Conservation (phyloP, 768 basidiomycete species). For the Candolleomyces eurysporus region DNA sequence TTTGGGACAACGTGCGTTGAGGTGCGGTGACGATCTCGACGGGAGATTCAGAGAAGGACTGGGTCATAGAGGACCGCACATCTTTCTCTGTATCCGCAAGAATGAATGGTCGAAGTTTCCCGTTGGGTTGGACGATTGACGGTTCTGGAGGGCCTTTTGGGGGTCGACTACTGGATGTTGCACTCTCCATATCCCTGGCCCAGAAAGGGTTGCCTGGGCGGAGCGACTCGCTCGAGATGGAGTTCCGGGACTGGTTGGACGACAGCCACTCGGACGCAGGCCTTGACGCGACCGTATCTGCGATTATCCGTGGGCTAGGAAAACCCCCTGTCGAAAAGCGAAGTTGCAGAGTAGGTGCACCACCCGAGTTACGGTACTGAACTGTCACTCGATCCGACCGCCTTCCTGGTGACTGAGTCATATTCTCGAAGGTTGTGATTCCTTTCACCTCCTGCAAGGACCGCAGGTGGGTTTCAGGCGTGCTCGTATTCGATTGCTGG, state of each 20-base stretch:
- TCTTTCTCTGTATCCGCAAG: neutral
- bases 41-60: constrained; percentile 4
- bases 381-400: constrained; percentile 47
- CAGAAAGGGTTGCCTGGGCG: neutral
- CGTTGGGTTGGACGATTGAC: too few species aligned
- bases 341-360: constrained; percentile 51
- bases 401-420: constrained; percentile 16
- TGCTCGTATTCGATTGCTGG: neutral
- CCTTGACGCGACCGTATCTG: constrained; percentile 19
- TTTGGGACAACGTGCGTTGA: constrained; percentile 23
- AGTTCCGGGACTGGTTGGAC: neutral
- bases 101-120: neutral
- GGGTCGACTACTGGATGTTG: too few species aligned
- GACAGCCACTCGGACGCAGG: constrained; percentile 7
- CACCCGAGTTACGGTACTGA: constrained; percentile 28
- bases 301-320: constrained; percentile 32
- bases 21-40: constrained; percentile 26
- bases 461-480: constrained; percentile 7
- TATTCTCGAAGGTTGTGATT: constrained; percentile 8
- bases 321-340: constrained; percentile 52
- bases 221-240: neutral
- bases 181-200: neutral
- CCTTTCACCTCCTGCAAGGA: constrained; percentile 9
- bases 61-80: constrained; percentile 11
- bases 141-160: too few species aligned